These are phyloP conservation scores for Elongisporangium undulatum DNA, from an alignment of 352 stramenopile genomes.

Conservation along the genomic window DNA sequence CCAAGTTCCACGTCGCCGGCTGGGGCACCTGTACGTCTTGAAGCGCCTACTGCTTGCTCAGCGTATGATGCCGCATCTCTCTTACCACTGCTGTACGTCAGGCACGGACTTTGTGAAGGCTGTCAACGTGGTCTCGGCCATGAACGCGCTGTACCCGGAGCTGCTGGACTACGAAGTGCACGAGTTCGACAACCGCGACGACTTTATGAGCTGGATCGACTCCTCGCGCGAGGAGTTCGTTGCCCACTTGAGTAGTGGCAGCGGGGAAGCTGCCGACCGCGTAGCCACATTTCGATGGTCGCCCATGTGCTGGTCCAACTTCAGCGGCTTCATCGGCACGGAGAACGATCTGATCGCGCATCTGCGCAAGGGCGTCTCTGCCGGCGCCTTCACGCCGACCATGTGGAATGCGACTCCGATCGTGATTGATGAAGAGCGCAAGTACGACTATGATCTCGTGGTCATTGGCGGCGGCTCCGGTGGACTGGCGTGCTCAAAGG, in stretches of 20 bases:
- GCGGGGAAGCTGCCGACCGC: not conserved
- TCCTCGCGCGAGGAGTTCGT: conserved; percentile 30
- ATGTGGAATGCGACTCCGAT: conserved; percentile 4
- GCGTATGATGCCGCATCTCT: not conserved
- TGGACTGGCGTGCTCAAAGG: conserved; percentile 94
- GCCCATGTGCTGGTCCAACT: conserved; percentile 60
- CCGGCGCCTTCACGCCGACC: conserved; percentile 3
- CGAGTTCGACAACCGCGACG: conserved; percentile 53
- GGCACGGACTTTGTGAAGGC: conserved; percentile 54
- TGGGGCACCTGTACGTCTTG: conserved; percentile 50
- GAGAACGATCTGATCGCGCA: conserved; percentile 59
- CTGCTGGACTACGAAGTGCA: conserved; percentile 32
- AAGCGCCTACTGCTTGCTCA: not conserved
- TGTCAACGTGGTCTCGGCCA: conserved; percentile 49
- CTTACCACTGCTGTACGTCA: conserved; percentile 3
- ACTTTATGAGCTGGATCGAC: conserved; percentile 52
- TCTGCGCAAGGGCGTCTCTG: conserved; percentile 47
- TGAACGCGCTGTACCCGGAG: conserved; percentile 64
- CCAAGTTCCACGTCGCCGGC: conserved; percentile 62
- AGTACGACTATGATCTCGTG: conserved; percentile 82
- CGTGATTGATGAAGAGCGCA: conserved; percentile 20
- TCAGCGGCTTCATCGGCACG: conserved; percentile 54
- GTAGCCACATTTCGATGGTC: conserved; percentile 50
- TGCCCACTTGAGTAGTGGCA: conserved; percentile 19
- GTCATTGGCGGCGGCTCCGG: conserved; percentile 80